Evolutionary conservation across 305 asterid species (phyloP).

Genomic region (Solanum hybrid): DNA sequence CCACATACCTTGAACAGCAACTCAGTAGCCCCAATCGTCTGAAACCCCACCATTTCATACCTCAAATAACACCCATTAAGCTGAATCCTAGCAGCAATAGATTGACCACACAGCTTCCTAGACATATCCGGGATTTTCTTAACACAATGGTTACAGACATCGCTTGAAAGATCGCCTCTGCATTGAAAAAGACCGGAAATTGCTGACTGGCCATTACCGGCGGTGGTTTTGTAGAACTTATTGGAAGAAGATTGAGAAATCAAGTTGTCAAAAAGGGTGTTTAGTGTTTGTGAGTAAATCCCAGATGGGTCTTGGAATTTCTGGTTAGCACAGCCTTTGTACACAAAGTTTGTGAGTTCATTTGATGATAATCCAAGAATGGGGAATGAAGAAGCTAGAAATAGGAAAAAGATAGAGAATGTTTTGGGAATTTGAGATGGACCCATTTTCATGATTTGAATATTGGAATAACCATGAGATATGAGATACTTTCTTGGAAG

Average conservation of each 20-base stretch:
- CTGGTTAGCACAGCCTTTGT: slow-evolving; percentile 65
- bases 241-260: slow-evolving; percentile 41
- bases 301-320: slow-evolving; percentile 32
- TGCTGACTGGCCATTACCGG: slow-evolving; percentile 27
- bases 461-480: neutral
- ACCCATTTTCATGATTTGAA: slow-evolving; percentile 26
- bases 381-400: slow-evolving; percentile 6
- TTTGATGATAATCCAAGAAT: neutral
- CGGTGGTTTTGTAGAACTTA: slow-evolving; percentile 39
- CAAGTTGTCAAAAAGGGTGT: slow-evolving; percentile 22
- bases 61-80: slow-evolving; percentile 54
- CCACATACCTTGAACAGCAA: slow-evolving; percentile 61
- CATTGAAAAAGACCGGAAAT: slow-evolving; percentile 50
- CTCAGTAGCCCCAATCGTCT: slow-evolving; percentile 42
- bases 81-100: slow-evolving; percentile 64
- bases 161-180: slow-evolving; percentile 45
- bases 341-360: slow-evolving; percentile 32
- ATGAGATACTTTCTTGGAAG: neutral
- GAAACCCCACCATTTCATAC: slow-evolving; percentile 53
- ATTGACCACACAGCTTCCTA: slow-evolving; percentile 39
- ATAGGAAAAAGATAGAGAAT: slow-evolving; percentile 9
- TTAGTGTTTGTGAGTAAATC: slow-evolving; percentile 20
- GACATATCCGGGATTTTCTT: slow-evolving; percentile 23
- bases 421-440: slow-evolving; percentile 21
- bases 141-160: slow-evolving; percentile 51